Percentiles rank a stretch among this genome's conserved stretches.
These are phyloP conservation scores for Aspergillus alliaceus DNA, from an alignment of 2,329 filamentous ascomycete genomes.

Conservation along the genomic window DNA sequence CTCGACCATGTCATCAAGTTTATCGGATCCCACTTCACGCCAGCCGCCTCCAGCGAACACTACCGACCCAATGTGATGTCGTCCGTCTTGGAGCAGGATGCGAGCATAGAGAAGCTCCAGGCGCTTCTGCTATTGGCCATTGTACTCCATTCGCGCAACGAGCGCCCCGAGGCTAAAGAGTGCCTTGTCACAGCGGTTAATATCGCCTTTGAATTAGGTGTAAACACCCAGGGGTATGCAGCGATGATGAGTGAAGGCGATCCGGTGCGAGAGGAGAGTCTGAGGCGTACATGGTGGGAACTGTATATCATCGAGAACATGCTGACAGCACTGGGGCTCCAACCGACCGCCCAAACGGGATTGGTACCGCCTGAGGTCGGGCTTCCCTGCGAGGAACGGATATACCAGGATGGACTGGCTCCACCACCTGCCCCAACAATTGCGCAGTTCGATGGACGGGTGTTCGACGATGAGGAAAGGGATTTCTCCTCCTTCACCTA, in stretches of 20 bases:
- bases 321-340: constrained; percentile 67
- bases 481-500: constrained; percentile 82
- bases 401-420: constrained; percentile 54
- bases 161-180: constrained; percentile 67
- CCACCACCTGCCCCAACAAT: constrained; percentile 62
- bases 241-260: constrained; percentile 62
- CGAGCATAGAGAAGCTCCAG: constrained; percentile 69
- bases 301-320: constrained; percentile 79
- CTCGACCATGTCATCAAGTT: constrained; percentile 58
- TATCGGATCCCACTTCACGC: constrained; percentile 56
- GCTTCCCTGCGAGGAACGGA: constrained; percentile 79
- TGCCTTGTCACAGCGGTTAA: constrained; percentile 68
- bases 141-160: constrained; percentile 72
- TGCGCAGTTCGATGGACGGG: constrained; percentile 72
- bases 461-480: constrained; percentile 69
- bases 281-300: constrained; percentile 90
- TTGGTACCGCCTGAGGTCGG: constrained; percentile 69
- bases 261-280: constrained; percentile 73
- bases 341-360: constrained; percentile 60
- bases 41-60: constrained; percentile 44
- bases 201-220: constrained; percentile 71
- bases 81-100: constrained; percentile 33
- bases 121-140: constrained; percentile 75
- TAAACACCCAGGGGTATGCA: constrained; percentile 71
- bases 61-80: constrained; percentile 41